A percentile compares a stretch with the other conserved stretches of the same genome.
phyloP scores from a whole-genome alignment of 139 green algal genomes.

The Chlorella sorokiniana region DNA sequence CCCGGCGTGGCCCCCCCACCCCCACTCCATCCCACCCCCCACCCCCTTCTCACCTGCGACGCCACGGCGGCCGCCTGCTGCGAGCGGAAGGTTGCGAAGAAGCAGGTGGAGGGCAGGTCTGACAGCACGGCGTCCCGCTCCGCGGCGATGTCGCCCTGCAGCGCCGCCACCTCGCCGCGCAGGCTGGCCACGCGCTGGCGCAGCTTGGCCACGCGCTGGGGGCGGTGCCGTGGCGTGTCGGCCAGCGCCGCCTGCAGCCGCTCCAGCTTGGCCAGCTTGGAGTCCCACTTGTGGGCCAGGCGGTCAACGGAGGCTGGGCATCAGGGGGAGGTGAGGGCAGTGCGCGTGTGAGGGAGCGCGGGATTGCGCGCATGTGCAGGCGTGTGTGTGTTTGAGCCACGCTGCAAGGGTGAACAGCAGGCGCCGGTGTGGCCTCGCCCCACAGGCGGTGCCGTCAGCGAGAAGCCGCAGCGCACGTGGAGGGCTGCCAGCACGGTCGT shows the following conservation, averaged over 20 bases:
- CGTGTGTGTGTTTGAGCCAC: background rate
- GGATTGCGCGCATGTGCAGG: background rate
- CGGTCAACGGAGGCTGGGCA: constrained; percentile 32
- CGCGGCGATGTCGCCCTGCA: constrained; percentile 19
- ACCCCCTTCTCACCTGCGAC: background rate
- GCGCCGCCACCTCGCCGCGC: background rate
- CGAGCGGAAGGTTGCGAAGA: constrained; percentile 48
- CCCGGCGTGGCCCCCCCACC: background rate
- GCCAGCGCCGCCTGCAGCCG: constrained; percentile 27
- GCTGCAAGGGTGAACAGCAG: background rate
- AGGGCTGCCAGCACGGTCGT: too few relatives aligned
- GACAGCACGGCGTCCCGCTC: constrained; percentile 37
- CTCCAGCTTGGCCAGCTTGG: constrained; percentile 32
- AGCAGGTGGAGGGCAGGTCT: constrained; percentile 49
- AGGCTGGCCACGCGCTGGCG: constrained; percentile 14
- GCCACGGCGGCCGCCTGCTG: constrained; percentile 47
- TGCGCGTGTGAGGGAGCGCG: background rate
- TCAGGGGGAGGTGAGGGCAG: background rate
- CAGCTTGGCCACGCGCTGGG: constrained; percentile 11
- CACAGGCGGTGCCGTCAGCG: too few relatives aligned
- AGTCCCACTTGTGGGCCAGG: constrained; percentile 41
- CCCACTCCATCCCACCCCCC: background rate
- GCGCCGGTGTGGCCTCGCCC: background rate
- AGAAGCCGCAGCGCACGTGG: too few relatives aligned
- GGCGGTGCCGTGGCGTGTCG: constrained; percentile 15